These are phyloP conservation scores for Kluyveromyces lactis DNA, from an alignment of 805 yeast species.

Conservation along the genomic window DNA sequence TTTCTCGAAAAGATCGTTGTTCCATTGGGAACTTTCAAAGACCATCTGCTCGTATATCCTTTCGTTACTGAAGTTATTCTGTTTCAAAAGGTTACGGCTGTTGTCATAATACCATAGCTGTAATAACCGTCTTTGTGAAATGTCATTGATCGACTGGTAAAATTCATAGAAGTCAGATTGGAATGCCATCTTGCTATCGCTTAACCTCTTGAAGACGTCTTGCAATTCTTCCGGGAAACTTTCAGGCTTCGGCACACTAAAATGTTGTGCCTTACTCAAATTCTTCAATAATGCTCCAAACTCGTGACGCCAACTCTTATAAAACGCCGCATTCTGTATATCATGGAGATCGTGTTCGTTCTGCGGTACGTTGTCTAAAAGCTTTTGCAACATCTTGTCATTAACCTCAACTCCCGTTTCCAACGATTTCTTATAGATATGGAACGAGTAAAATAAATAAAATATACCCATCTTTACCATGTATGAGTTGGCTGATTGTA, in stretches of 20 bases:
- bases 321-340: conserved; percentile 10
- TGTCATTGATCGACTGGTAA: conserved; percentile 12
- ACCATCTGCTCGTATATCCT: conserved; percentile 15
- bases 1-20: conserved; percentile 14
- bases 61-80: conserved; percentile 11
- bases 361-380: background rate
- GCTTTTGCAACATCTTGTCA: conserved; percentile 1
- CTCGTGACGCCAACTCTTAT: conserved; percentile 19
- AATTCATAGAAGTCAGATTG: conserved; percentile 18
- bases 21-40: conserved; percentile 13
- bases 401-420: background rate
- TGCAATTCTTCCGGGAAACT: conserved; percentile 17
- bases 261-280: conserved; percentile 15
- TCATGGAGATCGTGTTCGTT: background rate
- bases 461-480: conserved; percentile 21
- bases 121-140: conserved; percentile 14
- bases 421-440: conserved; percentile 14
- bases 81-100: conserved; percentile 10
- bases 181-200: conserved; percentile 15
- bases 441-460: conserved; percentile 23
- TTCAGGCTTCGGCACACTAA: conserved; percentile 22
- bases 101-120: conserved; percentile 26
- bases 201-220: conserved; percentile 13
- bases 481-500: conserved; percentile 6
- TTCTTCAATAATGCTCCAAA: conserved; percentile 9